phyloP scores from a whole-genome alignment of 2,329 filamentous ascomycete species.

The Aspergillus ochraceus region DNA sequence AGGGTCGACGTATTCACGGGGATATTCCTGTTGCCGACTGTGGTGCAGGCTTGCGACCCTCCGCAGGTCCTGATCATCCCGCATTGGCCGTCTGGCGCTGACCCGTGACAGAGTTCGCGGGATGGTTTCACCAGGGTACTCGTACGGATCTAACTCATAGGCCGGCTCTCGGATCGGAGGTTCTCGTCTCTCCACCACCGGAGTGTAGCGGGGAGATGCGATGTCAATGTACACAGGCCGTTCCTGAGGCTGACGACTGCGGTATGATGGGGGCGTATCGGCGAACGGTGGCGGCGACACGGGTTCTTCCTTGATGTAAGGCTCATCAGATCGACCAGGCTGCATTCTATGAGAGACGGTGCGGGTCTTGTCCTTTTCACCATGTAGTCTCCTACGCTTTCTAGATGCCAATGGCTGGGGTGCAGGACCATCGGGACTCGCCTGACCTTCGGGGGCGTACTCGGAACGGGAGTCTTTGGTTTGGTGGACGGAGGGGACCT shows the following conservation, averaged over 20 bases:
- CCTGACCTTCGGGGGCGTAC: slow-evolving; percentile 30
- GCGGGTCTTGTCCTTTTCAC: slow-evolving; percentile 35
- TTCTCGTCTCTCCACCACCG: slow-evolving; percentile 36
- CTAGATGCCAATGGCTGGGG: slow-evolving; percentile 47
- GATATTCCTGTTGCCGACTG: slow-evolving; percentile 42
- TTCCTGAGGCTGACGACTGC: slow-evolving; percentile 35
- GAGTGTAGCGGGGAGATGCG: slow-evolving; percentile 41
- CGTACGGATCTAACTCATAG: slow-evolving; percentile 40
- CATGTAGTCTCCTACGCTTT: slow-evolving; percentile 53
- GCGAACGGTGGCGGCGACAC: slow-evolving; percentile 61
- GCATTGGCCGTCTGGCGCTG: slow-evolving; percentile 35
- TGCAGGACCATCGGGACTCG: slow-evolving; percentile 45
- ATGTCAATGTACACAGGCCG: slow-evolving; percentile 52
- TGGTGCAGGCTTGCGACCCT: slow-evolving; percentile 50
- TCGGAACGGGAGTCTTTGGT: slow-evolving; percentile 52
- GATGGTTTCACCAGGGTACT: slow-evolving; percentile 31
- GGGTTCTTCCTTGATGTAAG: slow-evolving; percentile 63
- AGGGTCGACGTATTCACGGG: slow-evolving; percentile 46
- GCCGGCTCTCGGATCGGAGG: slow-evolving; percentile 27
- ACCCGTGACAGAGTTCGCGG: slow-evolving; percentile 43
- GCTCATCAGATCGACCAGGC: slow-evolving; percentile 42
- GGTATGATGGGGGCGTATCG: slow-evolving; percentile 40
- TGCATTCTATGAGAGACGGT: slow-evolving; percentile 35
- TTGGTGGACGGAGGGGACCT: slow-evolving; percentile 55
- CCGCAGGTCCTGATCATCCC: slow-evolving; percentile 48